Conservation (phyloP, 2,329 filamentous ascomycete species). For the Ilyonectria mors-panacis region DNA sequence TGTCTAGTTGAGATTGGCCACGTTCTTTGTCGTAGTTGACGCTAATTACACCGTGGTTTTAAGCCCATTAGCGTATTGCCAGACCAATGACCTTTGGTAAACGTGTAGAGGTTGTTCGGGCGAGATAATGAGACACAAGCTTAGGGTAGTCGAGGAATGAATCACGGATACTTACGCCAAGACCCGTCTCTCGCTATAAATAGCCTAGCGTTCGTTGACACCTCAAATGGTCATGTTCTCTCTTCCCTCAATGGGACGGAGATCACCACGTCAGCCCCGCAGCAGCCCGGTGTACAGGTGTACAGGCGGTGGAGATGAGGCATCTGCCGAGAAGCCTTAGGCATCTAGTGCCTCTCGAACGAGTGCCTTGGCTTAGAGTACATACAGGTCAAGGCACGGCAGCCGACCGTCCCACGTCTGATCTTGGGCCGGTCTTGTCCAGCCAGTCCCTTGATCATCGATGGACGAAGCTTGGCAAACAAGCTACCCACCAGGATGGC, state of each 20-base stretch:
- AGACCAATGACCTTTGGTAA: background rate
- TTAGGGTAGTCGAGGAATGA: background rate
- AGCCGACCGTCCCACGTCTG: background rate
- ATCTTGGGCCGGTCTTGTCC: background rate
- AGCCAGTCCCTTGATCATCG: constrained; percentile 6
- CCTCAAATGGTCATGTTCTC: constrained; percentile 20
- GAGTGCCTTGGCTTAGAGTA: constrained; percentile 2
- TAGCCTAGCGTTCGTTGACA: constrained; percentile 3
- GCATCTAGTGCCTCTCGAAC: constrained; percentile 33
- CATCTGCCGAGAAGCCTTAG: constrained; percentile 46
- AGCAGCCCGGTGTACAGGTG: constrained; percentile 26
- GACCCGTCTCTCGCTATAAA: constrained; percentile 11
- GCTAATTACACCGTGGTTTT: no score
- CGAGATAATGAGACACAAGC: background rate
- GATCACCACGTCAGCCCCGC: constrained; percentile 42
- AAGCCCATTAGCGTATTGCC: no score
- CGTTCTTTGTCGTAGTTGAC: no score
- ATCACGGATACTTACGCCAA: constrained; percentile 8
- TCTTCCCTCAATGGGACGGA: constrained; percentile 29
- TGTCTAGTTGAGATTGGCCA: no score
- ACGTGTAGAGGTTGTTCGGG: background rate
- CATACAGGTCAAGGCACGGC: constrained; percentile 19
- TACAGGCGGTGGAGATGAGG: constrained; percentile 30
- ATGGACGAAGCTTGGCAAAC: constrained; percentile 25
- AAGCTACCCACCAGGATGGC: constrained; percentile 36